phyloP scores from a whole-genome alignment of 2,329 filamentous ascomycete genomes.

The Lithohypha guttulata region DNA sequence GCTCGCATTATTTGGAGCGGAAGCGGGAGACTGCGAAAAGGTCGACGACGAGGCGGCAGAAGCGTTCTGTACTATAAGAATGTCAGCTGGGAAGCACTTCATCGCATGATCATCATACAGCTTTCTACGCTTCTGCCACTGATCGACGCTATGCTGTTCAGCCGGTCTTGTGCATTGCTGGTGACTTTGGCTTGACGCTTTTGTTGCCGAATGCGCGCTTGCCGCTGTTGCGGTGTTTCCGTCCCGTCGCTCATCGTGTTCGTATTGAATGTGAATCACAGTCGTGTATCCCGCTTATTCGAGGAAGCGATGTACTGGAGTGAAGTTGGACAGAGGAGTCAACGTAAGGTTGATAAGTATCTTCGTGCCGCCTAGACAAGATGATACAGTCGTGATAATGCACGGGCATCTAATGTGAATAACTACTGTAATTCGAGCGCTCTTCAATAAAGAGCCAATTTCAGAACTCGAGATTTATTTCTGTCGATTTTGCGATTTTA shows the following conservation, averaged over 20 bases:
- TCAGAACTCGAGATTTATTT: no score
- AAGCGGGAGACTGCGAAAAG: constrained; percentile 21
- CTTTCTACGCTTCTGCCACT: constrained; percentile 41
- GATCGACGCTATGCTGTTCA: constrained; percentile 52
- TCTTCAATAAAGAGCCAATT: no score
- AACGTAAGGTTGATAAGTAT: no score
- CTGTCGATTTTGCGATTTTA: no score
- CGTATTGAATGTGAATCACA: no score
- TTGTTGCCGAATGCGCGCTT: constrained; percentile 52
- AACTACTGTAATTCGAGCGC: no score
- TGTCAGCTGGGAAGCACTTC: constrained; percentile 6
- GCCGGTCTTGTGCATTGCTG: constrained; percentile 45
- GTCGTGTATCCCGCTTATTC: no score
- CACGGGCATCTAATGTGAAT: no score
- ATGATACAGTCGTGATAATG: no score
- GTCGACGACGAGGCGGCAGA: constrained; percentile 23
- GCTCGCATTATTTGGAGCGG: constrained; percentile 11
- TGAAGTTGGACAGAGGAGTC: no score
- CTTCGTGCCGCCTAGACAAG: no score
- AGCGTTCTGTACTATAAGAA: constrained; percentile 20
- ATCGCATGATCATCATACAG: constrained; percentile 22
- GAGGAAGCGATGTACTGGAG: not conserved
- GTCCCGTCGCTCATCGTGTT: constrained; percentile 22
- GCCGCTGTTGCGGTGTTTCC: constrained; percentile 38
- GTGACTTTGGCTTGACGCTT: constrained; percentile 53